Conservation (phyloP, 1,284 basidiomycete genomes). For the Bondarzewia mesenterica region DNA sequence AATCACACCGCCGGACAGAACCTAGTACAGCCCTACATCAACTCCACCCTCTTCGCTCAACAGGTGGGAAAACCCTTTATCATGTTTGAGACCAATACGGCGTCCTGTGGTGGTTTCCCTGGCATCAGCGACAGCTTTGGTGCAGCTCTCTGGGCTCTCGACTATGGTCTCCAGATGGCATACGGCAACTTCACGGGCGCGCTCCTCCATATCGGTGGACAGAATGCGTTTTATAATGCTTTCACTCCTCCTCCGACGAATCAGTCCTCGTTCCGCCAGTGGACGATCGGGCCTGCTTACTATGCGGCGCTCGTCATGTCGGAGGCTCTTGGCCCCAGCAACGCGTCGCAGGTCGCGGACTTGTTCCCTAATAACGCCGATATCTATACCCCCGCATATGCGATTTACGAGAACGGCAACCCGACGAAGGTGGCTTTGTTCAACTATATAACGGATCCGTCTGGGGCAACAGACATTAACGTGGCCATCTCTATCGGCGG, state of each 20-base stretch:
- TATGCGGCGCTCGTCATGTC: constrained; percentile 64
- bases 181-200: constrained; percentile 28
- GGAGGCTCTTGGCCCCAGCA: constrained; percentile 57
- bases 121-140: constrained; percentile 45
- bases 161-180: constrained; percentile 49
- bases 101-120: constrained; percentile 47
- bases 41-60: constrained; percentile 36
- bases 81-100: constrained; percentile 49
- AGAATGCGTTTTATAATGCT: constrained; percentile 28
- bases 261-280: constrained; percentile 45
- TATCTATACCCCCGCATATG: constrained; percentile 61
- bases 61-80: constrained; percentile 42
- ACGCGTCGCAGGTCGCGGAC: constrained; percentile 53
- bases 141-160: constrained; percentile 49
- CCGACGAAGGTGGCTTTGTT: constrained; percentile 55
- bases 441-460: constrained; percentile 56
- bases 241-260: constrained; percentile 49
- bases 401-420: constrained; percentile 55
- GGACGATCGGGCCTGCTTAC: constrained; percentile 61
- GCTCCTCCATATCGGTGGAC: constrained; percentile 33
- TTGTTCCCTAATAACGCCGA: constrained; percentile 40
- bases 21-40: constrained; percentile 44
- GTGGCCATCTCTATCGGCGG: constrained; percentile 38
- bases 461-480: constrained; percentile 41
- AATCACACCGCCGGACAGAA: constrained; percentile 41